Evolutionary conservation across 139 green algal species (phyloP).

Genomic region (Spirogloea muscicola): DNA sequence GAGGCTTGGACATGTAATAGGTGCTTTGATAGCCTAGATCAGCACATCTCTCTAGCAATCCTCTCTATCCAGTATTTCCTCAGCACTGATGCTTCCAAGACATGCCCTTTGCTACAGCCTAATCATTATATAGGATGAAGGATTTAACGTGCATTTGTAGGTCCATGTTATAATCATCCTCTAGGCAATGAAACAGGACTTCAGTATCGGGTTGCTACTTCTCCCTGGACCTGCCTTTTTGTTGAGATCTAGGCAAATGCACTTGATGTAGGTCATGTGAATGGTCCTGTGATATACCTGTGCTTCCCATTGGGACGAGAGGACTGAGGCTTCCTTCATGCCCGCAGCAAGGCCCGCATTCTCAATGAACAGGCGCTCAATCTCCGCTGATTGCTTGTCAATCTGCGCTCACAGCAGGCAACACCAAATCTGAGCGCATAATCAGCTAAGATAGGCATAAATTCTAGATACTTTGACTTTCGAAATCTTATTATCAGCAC

Average conservation of each 20-base stretch:
- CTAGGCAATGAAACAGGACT: not conserved
- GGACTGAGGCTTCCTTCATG: conserved; percentile 26
- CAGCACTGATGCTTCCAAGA: too few relatives aligned
- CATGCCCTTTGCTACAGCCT: not conserved
- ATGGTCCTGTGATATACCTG: conserved; percentile 25
- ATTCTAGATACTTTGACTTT: too few relatives aligned
- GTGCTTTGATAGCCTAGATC: too few relatives aligned
- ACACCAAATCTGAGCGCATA: too few relatives aligned
- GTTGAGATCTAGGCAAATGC: not conserved
- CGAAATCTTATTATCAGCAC: too few relatives aligned
- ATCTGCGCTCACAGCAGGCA: conserved; percentile 6
- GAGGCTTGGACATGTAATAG: too few relatives aligned
- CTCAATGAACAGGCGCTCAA: conserved; percentile 43
- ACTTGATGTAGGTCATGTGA: not conserved
- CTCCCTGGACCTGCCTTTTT: not conserved
- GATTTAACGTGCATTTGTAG: not conserved
- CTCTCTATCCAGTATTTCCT: too few relatives aligned
- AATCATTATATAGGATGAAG: not conserved
- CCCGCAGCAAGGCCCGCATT: conserved; percentile 37
- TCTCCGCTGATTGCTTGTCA: conserved; percentile 42
- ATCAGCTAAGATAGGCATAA: too few relatives aligned
- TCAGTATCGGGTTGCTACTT: not conserved
- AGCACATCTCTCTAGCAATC: too few relatives aligned
- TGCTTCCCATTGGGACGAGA: conserved; percentile 33
- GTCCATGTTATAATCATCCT: not conserved